Evolutionary conservation across 1,139 yeast genomes (phyloP).

Genomic region (Taphrina communis): DNA sequence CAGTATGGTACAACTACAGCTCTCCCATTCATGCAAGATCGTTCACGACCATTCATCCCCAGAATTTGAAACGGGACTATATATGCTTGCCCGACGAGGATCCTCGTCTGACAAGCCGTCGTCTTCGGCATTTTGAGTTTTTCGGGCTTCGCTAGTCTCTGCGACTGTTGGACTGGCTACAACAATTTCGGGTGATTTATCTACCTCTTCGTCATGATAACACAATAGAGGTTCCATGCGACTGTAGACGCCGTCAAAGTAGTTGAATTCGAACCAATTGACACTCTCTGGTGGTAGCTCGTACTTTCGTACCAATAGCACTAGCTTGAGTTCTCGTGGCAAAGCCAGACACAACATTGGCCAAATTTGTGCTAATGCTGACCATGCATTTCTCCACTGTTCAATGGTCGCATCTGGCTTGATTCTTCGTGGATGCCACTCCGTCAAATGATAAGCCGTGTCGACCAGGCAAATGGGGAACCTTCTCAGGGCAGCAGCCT

Average conservation of each 20-base stretch:
- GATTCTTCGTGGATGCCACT: conserved; percentile 9
- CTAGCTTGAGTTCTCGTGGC: neutral
- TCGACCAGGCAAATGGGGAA: conserved; percentile 17
- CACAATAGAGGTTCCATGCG: conserved; percentile 13
- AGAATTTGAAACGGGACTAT: neutral
- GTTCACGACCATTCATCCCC: neutral
- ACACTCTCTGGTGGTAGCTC: conserved; percentile 1
- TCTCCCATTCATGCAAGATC: neutral
- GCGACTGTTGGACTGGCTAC: neutral
- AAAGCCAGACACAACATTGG: neutral
- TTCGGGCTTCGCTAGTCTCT: neutral
- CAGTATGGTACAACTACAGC: neutral
- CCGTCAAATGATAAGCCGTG: conserved; percentile 2
- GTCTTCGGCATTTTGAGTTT: neutral
- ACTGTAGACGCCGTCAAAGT: conserved; percentile 5
- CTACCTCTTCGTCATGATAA: conserved; percentile 5
- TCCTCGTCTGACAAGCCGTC: neutral
- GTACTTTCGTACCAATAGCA: conserved; percentile 7
- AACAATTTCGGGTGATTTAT: neutral
- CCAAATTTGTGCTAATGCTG: conserved; percentile 5
- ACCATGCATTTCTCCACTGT: conserved; percentile 7
- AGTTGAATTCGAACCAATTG: conserved; percentile 22
- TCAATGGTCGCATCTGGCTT: neutral
- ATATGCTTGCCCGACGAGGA: neutral
- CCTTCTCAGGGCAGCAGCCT: conserved; percentile 2